Evolutionary conservation across 176 grass and related monocot genomes (phyloP).

Genomic region (Thinopyrum elongatum): DNA sequence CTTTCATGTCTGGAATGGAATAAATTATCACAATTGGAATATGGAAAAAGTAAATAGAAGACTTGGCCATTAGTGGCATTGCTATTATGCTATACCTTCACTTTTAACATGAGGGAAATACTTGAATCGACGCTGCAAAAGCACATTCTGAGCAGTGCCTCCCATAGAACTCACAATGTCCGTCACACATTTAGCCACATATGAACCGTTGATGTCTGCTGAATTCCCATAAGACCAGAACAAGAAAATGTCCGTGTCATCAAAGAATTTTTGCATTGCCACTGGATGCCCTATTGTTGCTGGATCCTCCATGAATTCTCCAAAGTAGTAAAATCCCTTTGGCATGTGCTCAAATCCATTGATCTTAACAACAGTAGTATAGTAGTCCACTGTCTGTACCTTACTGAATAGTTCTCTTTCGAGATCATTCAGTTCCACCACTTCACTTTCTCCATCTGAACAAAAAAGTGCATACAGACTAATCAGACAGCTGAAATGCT

Average conservation of each 20-base stretch:
- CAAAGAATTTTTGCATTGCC: slow-evolving; percentile 79
- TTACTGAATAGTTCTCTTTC: slow-evolving; percentile 71
- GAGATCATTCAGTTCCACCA: slow-evolving; percentile 64
- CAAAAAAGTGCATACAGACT: slow-evolving; percentile 2
- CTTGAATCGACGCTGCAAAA: slow-evolving; percentile 69
- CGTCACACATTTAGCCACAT: slow-evolving; percentile 54
- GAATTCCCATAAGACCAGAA: slow-evolving; percentile 87
- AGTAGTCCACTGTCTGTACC: slow-evolving; percentile 65
- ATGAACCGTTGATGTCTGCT: slow-evolving; percentile 45
- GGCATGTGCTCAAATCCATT: slow-evolving; percentile 66
- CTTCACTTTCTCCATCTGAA: slow-evolving; percentile 58
- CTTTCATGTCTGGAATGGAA: slow-evolving; percentile 61
- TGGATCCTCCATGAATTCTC: slow-evolving; percentile 73
- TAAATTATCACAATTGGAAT: slow-evolving; percentile 22
- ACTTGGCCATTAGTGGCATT: background rate
- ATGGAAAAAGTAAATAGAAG: slow-evolving; percentile 16
- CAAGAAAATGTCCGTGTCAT: slow-evolving; percentile 62
- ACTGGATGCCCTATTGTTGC: slow-evolving; percentile 60
- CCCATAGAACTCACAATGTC: slow-evolving; percentile 53
- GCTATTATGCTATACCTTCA: slow-evolving; percentile 42
- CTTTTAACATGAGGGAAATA: slow-evolving; percentile 74
- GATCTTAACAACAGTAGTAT: slow-evolving; percentile 64
- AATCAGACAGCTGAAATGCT: slow-evolving; percentile 25
- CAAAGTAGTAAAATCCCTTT: slow-evolving; percentile 76
- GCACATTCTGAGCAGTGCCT: slow-evolving; percentile 52